Conservation (phyloP, 306 rosid genomes). For the Corylus americana region DNA sequence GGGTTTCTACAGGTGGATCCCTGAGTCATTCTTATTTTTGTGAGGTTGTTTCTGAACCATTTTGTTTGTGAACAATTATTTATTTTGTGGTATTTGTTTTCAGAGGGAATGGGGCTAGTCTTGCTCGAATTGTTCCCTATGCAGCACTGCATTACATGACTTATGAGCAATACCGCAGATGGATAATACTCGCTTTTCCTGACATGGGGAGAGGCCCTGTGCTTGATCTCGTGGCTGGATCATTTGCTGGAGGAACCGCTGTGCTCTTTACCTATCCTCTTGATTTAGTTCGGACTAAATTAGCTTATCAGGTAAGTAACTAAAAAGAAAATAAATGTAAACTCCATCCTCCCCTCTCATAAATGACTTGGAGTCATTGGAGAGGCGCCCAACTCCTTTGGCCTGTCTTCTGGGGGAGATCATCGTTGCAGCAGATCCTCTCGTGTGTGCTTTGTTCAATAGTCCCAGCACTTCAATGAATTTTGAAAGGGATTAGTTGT, state of each 20-base stretch:
- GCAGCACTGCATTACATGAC: conserved; percentile 93
- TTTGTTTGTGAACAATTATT: conserved; percentile 7
- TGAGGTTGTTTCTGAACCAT: background rate
- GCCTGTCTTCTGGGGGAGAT: background rate
- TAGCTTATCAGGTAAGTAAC: conserved; percentile 85
- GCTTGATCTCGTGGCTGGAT: conserved; percentile 96
- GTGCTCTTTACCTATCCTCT: conserved; percentile 90
- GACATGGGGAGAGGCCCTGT: conserved; percentile 68
- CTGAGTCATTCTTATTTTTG: conserved; percentile 6
- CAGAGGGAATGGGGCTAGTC: conserved; percentile 98
- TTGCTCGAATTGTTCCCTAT: conserved; percentile 95
- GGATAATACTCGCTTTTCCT: conserved; percentile 79
- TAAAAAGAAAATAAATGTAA: background rate
- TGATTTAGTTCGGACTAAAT: conserved; percentile 85
- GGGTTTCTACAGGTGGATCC: conserved; percentile 79
- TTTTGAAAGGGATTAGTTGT: background rate
- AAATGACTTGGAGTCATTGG: background rate
- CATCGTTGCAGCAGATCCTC: background rate
- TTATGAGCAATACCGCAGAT: conserved; percentile 86
- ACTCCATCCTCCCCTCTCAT: background rate
- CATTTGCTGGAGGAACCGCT: conserved; percentile 94
- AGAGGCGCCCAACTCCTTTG: background rate
- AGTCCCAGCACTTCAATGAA: background rate
- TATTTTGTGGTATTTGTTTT: conserved; percentile 19
- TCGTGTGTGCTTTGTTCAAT: background rate